Evolutionary conservation across 2,329 filamentous ascomycete species (phyloP).

Genomic region (Clonostachys byssicola): DNA sequence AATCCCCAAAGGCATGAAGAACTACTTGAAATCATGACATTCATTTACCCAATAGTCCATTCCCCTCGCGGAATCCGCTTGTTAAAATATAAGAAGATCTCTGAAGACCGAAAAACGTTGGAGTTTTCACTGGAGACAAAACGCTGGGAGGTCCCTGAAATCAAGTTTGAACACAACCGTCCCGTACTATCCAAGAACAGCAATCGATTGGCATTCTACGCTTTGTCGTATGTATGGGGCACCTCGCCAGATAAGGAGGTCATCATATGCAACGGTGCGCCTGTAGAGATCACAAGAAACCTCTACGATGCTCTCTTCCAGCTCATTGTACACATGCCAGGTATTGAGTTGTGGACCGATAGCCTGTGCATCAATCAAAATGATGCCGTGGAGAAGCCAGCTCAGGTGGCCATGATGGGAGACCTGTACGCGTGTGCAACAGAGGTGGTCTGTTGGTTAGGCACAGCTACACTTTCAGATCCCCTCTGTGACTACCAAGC

Average conservation of each 20-base stretch:
- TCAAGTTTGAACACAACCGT: background rate
- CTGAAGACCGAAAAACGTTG: background rate
- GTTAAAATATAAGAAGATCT: background rate
- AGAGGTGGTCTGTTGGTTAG: background rate
- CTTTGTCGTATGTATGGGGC: conserved; percentile 1
- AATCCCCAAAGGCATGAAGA: too few relatives aligned
- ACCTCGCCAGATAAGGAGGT: background rate
- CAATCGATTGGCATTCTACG: background rate
- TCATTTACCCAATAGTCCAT: background rate
- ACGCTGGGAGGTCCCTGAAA: background rate
- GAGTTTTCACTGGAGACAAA: background rate
- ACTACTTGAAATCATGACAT: background rate
- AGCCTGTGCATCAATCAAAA: conserved; percentile 5
- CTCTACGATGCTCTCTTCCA: background rate
- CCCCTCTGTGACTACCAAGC: too few relatives aligned
- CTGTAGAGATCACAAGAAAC: background rate
- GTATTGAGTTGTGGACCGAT: conserved; percentile 1
- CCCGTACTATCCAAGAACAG: background rate
- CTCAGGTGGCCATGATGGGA: conserved; percentile 3
- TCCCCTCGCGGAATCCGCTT: background rate
- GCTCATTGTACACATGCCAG: background rate
- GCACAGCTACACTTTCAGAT: background rate
- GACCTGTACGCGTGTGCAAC: background rate
- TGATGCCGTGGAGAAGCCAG: conserved; percentile 1
- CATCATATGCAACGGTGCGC: background rate